Conservation (phyloP, 2,329 filamentous ascomycete genomes). For the Alternaria burnsii region DNA sequence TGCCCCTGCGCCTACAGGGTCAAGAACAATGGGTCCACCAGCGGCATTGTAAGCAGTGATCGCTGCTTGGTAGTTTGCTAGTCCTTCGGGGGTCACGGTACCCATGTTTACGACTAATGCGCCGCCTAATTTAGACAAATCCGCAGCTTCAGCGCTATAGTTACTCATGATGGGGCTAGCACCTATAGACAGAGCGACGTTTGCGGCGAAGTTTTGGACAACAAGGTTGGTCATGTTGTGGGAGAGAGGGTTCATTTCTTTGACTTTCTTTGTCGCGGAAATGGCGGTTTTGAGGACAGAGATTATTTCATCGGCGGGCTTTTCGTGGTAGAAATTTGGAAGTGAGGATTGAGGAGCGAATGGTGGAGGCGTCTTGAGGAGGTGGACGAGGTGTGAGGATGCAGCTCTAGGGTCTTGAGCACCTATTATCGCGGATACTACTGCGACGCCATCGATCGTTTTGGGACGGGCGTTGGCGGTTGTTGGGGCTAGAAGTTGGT, state of each 20-base stretch:
- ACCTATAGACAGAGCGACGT: slow-evolving; percentile 83
- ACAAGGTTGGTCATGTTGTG: slow-evolving; percentile 99
- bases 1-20: slow-evolving; percentile 90
- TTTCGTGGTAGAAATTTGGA: slow-evolving; percentile 31
- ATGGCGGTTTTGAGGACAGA: slow-evolving; percentile 31
- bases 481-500: slow-evolving; percentile 66
- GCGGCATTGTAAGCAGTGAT: slow-evolving; percentile 81
- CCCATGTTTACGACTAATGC: slow-evolving; percentile 95
- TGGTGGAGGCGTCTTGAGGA: slow-evolving; percentile 57
- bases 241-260: slow-evolving; percentile 72
- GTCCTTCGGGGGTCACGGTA: slow-evolving; percentile 78
- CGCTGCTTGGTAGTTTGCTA: slow-evolving; percentile 76
- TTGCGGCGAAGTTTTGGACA: slow-evolving; percentile 93
- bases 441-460: slow-evolving; percentile 78
- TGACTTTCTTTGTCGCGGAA: slow-evolving; percentile 67
- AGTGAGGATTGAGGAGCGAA: slow-evolving; percentile 33
- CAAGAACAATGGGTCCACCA: slow-evolving; percentile 79
- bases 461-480: slow-evolving; percentile 55
- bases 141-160: slow-evolving; percentile 80
- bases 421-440: slow-evolving; percentile 88
- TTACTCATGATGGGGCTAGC: slow-evolving; percentile 95
- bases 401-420: slow-evolving; percentile 72
- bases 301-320: slow-evolving; percentile 21
- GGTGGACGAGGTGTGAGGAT: slow-evolving; percentile 65
- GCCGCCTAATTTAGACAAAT: slow-evolving; percentile 79